Evolutionary conservation across 2,329 filamentous ascomycete genomes (phyloP).

Genomic region (Seiridium cupressi): DNA sequence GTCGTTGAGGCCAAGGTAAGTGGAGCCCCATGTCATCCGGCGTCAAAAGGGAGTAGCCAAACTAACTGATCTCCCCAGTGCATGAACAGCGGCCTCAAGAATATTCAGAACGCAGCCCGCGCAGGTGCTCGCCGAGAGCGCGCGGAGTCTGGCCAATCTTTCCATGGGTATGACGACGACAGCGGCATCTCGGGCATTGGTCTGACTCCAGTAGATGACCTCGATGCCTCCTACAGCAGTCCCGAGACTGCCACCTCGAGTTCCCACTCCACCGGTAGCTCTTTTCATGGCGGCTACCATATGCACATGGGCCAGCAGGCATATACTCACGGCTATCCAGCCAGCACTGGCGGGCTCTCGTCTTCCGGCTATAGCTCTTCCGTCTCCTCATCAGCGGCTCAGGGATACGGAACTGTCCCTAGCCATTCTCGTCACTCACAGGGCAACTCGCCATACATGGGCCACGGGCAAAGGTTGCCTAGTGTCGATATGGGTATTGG

Average conservation of each 20-base stretch:
- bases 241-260: constrained; percentile 47
- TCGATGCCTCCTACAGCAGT: constrained; percentile 56
- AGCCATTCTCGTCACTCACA: constrained; percentile 30
- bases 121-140: constrained; percentile 65
- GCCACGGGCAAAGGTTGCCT: constrained; percentile 45
- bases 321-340: constrained; percentile 23
- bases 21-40: neutral
- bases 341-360: constrained; percentile 24
- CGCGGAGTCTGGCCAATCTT: constrained; percentile 44
- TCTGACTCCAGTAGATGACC: constrained; percentile 58
- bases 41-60: too few species aligned
- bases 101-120: constrained; percentile 68
- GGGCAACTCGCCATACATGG: constrained; percentile 46
- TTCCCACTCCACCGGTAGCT: constrained; percentile 37
- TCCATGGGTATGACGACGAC: constrained; percentile 63
- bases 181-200: constrained; percentile 65
- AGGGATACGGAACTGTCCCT: constrained; percentile 30
- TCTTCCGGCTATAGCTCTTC: constrained; percentile 50
- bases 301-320: constrained; percentile 24
- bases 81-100: constrained; percentile 82
- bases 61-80: constrained; percentile 48
- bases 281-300: constrained; percentile 26
- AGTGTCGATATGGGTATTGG: constrained; percentile 62
- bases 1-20: constrained; percentile 62
- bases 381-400: constrained; percentile 44